Evolutionary conservation across 441 rosid genomes (phyloP), one percentile per base, ranked within the genome.

Genomic region (Capsella rubella): DNA sequence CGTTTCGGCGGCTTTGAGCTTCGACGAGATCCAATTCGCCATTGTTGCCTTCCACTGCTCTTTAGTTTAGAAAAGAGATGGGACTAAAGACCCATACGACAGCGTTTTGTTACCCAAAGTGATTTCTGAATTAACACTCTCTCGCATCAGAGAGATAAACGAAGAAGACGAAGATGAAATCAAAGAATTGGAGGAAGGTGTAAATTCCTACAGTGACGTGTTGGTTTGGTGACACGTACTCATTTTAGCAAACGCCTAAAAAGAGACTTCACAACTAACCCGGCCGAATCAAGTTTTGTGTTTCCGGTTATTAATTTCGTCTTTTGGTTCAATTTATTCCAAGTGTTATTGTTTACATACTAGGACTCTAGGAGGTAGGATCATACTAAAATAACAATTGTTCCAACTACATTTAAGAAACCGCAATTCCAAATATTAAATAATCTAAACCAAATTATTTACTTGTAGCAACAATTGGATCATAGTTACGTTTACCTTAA

Each of bases 11-110:
- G 89, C 99, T 87, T 84, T 95, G 86, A 95, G 97, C 76, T 95
- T 95, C 53, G 91, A 89, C 70, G 96, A 86, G 90, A 95, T 88
- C 99, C 97, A 95, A 84, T 92, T 87, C 61, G 96, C 86, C 99
- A 92, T 92, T 62, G 3, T 35, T 34, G 6, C 15, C 45, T 46
- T 35, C 32, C 66, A 69, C 35, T 3, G 34, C 34, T 13, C 10
- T 14, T 45, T 61, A 11, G 14, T 14, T 45, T 61, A 11, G 14
- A 6, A 34, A 42, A 45, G 42, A 34, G 29, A 47, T 4, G 4
- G 11, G 27, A 13, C 7, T 18, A 42, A n/a, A 47, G 10, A 31
- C 31, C 57, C 35, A 54, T 28, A 55, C 53, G 51, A 0, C 46
- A 64, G 29, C 39, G 72, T 71, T 35, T 54, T 11, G 3, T 49